Evolutionary conservation across 2,329 filamentous ascomycete species (phyloP).

Genomic region (Elsinoe fawcettii): DNA sequence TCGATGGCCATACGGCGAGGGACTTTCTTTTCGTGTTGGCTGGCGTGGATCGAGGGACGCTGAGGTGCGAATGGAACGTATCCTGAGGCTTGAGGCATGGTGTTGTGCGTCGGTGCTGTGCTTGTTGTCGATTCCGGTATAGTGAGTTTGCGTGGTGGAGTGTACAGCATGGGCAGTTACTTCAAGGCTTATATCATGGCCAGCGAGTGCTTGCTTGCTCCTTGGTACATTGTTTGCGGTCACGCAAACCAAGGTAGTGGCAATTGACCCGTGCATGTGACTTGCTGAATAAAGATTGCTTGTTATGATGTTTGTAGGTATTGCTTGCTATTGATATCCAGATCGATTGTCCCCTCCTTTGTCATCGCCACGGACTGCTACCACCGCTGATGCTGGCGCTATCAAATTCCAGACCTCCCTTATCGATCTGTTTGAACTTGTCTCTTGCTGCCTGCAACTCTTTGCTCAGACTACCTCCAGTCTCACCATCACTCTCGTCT

Average conservation of each 20-base stretch:
- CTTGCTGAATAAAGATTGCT: background rate
- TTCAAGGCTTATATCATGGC: background rate
- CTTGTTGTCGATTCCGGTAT: background rate
- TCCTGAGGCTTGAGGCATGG: background rate
- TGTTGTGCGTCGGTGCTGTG: background rate
- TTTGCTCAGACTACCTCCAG: constrained; percentile 26
- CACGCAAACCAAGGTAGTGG: too few relatives aligned
- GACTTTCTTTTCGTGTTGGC: background rate
- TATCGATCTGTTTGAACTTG: constrained; percentile 44
- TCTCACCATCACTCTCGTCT: constrained; percentile 23
- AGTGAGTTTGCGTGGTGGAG: too few relatives aligned
- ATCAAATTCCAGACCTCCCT: constrained; percentile 46
- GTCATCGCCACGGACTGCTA: constrained; percentile 35
- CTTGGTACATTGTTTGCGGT: too few relatives aligned
- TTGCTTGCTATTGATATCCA: background rate
- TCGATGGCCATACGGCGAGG: background rate
- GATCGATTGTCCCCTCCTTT: background rate
- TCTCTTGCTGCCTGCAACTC: constrained; percentile 38
- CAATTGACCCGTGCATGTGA: too few relatives aligned
- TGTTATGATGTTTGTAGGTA: background rate
- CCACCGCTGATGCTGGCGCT: constrained; percentile 38
- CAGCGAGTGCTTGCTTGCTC: background rate
- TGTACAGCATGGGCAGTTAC: too few relatives aligned
- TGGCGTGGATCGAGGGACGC: background rate
- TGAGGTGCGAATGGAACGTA: background rate